Evolutionary conservation across 176 grass and related monocot genomes (phyloP).

Genomic region (Thalia dealbata): DNA sequence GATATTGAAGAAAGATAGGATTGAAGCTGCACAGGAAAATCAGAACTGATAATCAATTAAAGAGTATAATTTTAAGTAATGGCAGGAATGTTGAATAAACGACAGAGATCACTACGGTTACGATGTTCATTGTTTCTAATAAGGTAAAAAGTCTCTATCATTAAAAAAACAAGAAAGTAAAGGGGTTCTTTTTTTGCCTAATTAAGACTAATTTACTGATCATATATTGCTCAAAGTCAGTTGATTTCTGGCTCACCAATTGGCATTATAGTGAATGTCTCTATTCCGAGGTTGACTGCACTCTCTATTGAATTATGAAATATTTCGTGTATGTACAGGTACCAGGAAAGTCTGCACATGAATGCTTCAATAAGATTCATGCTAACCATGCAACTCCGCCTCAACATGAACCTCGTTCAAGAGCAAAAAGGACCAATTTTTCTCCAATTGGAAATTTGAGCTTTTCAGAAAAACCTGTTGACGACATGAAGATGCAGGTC

Average conservation of each 20-base stretch:
- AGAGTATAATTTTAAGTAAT: no score
- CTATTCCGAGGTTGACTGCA: background rate
- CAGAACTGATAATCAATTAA: no score
- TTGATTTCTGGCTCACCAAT: background rate
- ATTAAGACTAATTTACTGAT: no score
- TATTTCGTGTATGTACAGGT: constrained; percentile 42
- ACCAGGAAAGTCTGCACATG: constrained; percentile 57
- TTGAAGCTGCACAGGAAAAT: no score
- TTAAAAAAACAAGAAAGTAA: no score
- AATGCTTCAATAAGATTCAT: constrained; percentile 75
- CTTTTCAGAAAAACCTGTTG: constrained; percentile 41
- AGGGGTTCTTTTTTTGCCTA: no score
- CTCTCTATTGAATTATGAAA: background rate
- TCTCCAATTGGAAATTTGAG: constrained; percentile 52
- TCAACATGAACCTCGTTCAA: constrained; percentile 44
- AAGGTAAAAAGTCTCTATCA: no score
- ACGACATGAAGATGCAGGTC: constrained; percentile 23
- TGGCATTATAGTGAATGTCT: background rate
- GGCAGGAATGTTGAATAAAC: no score
- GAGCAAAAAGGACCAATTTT: constrained; percentile 32
- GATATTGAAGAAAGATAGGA: no score
- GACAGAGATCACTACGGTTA: no score
- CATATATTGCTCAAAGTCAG: background rate
- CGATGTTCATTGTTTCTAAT: no score
- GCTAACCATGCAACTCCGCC: constrained; percentile 53